Evolutionary conservation across 352 stramenopile genomes (phyloP).

Genomic region (Phytophthora sojae): DNA sequence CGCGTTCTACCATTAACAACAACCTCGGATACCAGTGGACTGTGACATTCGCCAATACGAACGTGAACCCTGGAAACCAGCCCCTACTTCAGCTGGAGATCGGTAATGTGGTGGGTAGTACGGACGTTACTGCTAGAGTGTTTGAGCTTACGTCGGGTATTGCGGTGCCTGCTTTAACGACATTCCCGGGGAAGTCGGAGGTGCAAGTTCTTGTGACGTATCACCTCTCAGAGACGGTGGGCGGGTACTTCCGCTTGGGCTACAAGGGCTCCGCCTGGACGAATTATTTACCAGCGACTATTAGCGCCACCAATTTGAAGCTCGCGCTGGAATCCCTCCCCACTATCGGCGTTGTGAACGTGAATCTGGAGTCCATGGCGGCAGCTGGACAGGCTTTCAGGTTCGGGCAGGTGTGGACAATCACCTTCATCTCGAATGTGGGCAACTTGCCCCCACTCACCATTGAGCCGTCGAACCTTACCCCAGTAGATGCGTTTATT

Average conservation of each 20-base stretch:
- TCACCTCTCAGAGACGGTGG: constrained; percentile 41
- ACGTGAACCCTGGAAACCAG: constrained; percentile 57
- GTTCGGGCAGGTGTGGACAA: constrained; percentile 70
- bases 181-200: constrained; percentile 69
- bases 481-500: constrained; percentile 50
- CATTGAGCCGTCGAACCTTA: constrained; percentile 72
- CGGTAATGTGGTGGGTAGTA: background rate
- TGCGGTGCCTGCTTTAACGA: constrained; percentile 35
- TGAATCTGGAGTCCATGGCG: constrained; percentile 38
- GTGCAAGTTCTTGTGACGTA: constrained; percentile 81
- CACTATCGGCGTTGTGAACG: constrained; percentile 72
- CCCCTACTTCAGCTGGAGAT: constrained; percentile 67
- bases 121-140: constrained; percentile 43
- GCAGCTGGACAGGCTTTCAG: constrained; percentile 2
- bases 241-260: constrained; percentile 75
- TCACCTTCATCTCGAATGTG: constrained; percentile 83
- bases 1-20: constrained; percentile 60
- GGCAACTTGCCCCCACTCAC: constrained; percentile 59
- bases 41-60: constrained; percentile 67
- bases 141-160: constrained; percentile 65
- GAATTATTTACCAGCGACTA: constrained; percentile 60
- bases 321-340: constrained; percentile 71
- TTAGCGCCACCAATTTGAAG: constrained; percentile 52
- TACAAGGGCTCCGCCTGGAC: constrained; percentile 83
- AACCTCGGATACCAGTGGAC: constrained; percentile 79